Evolutionary conservation across 495 filamentous ascomycete genomes (phyloP), one percentile per base, ranked within the genome.

Genomic region (Penicillium steckii): DNA sequence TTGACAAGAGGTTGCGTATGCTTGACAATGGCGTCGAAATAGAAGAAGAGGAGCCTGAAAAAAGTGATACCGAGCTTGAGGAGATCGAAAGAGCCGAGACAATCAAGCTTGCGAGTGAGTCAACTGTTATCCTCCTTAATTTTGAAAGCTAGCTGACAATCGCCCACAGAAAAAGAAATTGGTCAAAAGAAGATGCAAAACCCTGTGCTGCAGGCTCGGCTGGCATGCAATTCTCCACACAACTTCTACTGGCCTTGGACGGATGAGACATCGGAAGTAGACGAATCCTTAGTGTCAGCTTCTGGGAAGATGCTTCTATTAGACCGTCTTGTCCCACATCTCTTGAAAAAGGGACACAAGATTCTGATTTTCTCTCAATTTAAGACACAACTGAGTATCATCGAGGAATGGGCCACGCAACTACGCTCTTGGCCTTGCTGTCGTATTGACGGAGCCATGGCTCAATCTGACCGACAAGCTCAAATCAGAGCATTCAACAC

Each of bases 321-420:
- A 1, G 94, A 97, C 65, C 83, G 90, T 1, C 76, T 98, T 0
- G 80, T 97, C 0, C 85, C 91, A 0, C 79, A 78, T 26, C 78
- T 98, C 5, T 84, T 98, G 45, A 56, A 76, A 5, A 80, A 82
- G 29, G 85, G 82, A 26, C 93, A 97, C 69, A 96, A 97, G 64
- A 83, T 96, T 29, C 82, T 98, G 51, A 90, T 98, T 59, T 98
- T 98, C 74, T 93, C 89, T 0, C 94, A 98, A 61, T 98, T 98
- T 73, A 94, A 92, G 46, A 92, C 85, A 2, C 91, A 95, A 60
- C 83, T 98, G 4, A 91, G 97, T 62, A 87, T 98, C 38, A 75
- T 98, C 25, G 83, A 95, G 57, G 86, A 91, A 57, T 98, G 94
- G 79, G 90, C 86, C 38, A 74, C 72, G 1, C 74, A 80, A 1